Evolutionary conservation across 495 filamentous ascomycete genomes (phyloP).

Genomic region (Amniculicola lignicola): DNA sequence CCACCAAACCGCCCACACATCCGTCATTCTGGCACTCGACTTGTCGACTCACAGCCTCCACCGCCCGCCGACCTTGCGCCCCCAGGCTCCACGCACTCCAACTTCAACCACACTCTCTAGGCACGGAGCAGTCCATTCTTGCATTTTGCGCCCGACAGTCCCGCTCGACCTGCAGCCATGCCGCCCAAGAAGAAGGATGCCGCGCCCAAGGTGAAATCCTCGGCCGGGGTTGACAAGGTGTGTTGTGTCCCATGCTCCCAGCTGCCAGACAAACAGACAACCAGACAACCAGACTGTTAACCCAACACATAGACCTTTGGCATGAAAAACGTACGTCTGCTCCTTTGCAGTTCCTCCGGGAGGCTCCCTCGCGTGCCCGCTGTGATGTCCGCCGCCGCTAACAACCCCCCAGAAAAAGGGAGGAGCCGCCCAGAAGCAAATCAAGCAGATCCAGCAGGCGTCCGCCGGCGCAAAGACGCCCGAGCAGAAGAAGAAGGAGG

Average conservation of each 20-base stretch:
- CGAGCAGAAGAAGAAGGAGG: slow-evolving; percentile 84
- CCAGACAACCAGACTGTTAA: too few species aligned
- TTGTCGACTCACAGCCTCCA: slow-evolving; percentile 11
- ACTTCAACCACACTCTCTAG: slow-evolving; percentile 25
- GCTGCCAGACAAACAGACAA: too few species aligned
- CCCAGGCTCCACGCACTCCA: slow-evolving; percentile 17
- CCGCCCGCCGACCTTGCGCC: background rate
- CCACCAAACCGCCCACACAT: slow-evolving; percentile 13
- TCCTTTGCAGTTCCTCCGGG: too few species aligned
- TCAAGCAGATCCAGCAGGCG: slow-evolving; percentile 73
- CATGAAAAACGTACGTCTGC: slow-evolving; percentile 82
- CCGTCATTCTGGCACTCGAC: slow-evolving; percentile 28
- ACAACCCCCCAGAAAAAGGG: slow-evolving; percentile 74
- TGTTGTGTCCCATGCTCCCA: too few species aligned
- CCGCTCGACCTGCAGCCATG: too few species aligned
- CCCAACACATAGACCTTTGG: slow-evolving; percentile 99
- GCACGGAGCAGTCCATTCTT: too few species aligned
- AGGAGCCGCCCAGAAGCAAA: slow-evolving; percentile 78
- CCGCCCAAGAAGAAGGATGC: too few species aligned
- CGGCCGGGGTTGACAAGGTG: too few species aligned
- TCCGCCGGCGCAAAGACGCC: slow-evolving; percentile 67
- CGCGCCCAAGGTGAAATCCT: too few species aligned
- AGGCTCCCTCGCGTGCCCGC: background rate
- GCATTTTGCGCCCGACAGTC: too few species aligned
- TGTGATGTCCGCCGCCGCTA: slow-evolving; percentile 15